These are phyloP conservation scores for Gorgonomyces haynaldii DNA, from an alignment of 192 early-diverging fungal species.

Conservation along the genomic window DNA sequence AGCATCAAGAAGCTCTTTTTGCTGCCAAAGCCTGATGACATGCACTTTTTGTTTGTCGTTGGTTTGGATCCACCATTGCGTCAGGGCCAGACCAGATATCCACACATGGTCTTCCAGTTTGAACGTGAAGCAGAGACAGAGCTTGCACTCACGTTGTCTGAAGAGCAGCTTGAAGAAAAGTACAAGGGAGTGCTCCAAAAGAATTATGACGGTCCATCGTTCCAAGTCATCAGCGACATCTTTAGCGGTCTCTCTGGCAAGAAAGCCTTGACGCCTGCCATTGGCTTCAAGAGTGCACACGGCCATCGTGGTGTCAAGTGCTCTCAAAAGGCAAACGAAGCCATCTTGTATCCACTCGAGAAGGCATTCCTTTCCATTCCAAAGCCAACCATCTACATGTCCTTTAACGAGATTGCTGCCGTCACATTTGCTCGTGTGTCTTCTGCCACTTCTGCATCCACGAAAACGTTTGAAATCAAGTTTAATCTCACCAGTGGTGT, in stretches of 20 bases:
- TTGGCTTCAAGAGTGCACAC: conserved; percentile 46
- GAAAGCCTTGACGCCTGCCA: conserved; percentile 58
- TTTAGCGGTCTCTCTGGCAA: conserved; percentile 72
- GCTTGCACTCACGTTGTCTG: conserved; percentile 39
- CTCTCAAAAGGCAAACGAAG: conserved; percentile 94
- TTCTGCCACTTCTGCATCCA: conserved; percentile 15
- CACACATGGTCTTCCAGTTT: conserved; percentile 94
- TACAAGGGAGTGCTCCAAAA: conserved; percentile 68
- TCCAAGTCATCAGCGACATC: conserved; percentile 73
- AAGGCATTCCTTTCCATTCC: conserved; percentile 89
- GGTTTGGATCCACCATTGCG: conserved; percentile 92
- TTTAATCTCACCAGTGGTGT: conserved; percentile 69
- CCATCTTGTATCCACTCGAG: conserved; percentile 84
- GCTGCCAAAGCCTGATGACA: conserved; percentile 85
- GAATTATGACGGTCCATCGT: conserved; percentile 76
- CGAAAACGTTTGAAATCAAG: conserved; percentile 89
- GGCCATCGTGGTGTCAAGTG: conserved; percentile 77
- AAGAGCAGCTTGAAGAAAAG: conserved; percentile 48
- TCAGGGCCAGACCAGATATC: conserved; percentile 93
- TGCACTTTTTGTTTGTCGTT: conserved; percentile 84
- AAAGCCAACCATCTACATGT: conserved; percentile 84
- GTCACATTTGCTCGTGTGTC: conserved; percentile 74
- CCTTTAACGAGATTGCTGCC: conserved; percentile 68
- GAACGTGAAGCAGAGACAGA: conserved; percentile 83
- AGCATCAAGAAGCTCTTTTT: conserved; percentile 76